Evolutionary conservation across 1,284 basidiomycete species (phyloP), one percentile per base, ranked within the genome.

Genomic region (Cystobasidium pallidum): DNA sequence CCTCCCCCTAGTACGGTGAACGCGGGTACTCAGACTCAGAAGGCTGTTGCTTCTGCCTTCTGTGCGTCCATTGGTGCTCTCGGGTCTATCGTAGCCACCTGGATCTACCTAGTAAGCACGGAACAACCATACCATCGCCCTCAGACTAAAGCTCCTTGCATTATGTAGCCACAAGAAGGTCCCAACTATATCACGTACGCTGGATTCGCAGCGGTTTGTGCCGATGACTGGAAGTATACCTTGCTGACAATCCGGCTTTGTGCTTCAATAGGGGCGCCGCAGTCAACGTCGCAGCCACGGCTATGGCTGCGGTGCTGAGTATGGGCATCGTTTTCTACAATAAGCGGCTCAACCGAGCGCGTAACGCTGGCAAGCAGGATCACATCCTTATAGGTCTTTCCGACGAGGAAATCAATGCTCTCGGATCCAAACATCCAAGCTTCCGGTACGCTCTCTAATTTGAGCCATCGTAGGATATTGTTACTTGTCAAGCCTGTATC

Each of bases 351-450:
- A 77, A 78, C 73, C 47, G 49, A 7, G 58, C 72, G 47, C 71
- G 76, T 30, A 74, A 72, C 11, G 45, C 43, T 7, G 77, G 77
- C 17, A 68, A 71, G 19, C 73, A 74, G 10, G 77, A 78, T 51
- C 51, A 74, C 52, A 66, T 68, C n/a, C 63, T 78, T 21, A 75
- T 75, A n/a, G 77, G 77, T 52, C 43, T 72, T 32, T 34, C 73
- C 10, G 61, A 64, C 39, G 55, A 75, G 43, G 72, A 76, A 57
- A 39, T 52, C 11, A 47, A 47, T 19, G 41, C 24, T 2, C 66
- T 78, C 41, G 75, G 77, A 8, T 54, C 72, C 58, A 61, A 66
- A 19, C 77, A 77, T 59, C 77, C 77, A 13, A 19, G 28, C 24
- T 77, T 77, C 64, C 36, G 74, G 15, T 75, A 73, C 59, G 54